Conservation (phyloP, 2,329 filamentous ascomycete species). For the Huntiella moniliformis region DNA sequence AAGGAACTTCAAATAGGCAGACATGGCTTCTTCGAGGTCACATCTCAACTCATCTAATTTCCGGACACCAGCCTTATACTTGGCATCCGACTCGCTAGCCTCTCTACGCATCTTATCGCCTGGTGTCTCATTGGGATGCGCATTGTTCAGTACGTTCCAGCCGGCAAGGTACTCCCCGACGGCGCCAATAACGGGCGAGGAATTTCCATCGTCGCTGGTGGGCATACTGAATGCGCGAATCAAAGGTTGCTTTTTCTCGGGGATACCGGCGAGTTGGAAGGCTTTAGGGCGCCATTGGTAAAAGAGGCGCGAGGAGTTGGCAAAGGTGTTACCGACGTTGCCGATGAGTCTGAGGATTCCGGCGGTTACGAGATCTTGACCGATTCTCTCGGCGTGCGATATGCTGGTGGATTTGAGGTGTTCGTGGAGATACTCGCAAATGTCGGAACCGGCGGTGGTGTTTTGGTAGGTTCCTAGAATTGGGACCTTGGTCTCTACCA, state of each 20-base stretch:
- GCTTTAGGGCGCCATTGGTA: slow-evolving; percentile 94
- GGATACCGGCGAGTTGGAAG: slow-evolving; percentile 72
- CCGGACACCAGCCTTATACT: slow-evolving; percentile 71
- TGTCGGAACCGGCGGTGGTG: slow-evolving; percentile 76
- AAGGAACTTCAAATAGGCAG: slow-evolving; percentile 83
- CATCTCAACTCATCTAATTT: slow-evolving; percentile 83
- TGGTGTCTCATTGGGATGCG: slow-evolving; percentile 71
- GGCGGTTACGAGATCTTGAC: slow-evolving; percentile 73
- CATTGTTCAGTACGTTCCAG: slow-evolving; percentile 58
- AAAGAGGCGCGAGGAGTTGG: slow-evolving; percentile 91
- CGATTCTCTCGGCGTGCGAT: slow-evolving; percentile 82
- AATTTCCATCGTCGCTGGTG: slow-evolving; percentile 25
- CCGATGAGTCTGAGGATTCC: slow-evolving; percentile 82
- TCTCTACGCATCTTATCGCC: slow-evolving; percentile 73
- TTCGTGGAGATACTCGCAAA: slow-evolving; percentile 86
- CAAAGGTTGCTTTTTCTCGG: slow-evolving; percentile 63
- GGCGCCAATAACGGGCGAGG: slow-evolving; percentile 64
- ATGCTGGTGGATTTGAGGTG: slow-evolving; percentile 69
- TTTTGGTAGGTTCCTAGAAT: slow-evolving; percentile 92
- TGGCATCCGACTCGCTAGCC: slow-evolving; percentile 75
- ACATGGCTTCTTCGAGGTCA: slow-evolving; percentile 86
- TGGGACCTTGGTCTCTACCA: slow-evolving; percentile 84
- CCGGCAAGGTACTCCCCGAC: slow-evolving; percentile 78
- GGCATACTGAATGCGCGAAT: slow-evolving; percentile 57
- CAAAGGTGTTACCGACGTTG: slow-evolving; percentile 86